Evolutionary conservation across 441 rosid species (phyloP), one percentile per base, ranked within the genome.

Genomic region (Syzygium malaccense): DNA sequence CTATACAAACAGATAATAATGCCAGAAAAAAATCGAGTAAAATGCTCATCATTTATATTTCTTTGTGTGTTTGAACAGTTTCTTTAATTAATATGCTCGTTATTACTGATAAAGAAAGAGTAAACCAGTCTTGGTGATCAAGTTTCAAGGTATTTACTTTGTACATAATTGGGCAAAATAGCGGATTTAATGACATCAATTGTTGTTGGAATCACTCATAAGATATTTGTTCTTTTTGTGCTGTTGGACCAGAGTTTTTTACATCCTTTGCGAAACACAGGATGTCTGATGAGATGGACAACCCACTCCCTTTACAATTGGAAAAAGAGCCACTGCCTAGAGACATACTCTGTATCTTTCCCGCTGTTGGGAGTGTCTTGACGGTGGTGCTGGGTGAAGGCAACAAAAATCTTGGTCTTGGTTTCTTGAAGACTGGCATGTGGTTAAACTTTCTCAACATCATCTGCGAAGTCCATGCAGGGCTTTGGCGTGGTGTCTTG

Each of bases 321-420:
- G 98, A 94, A 89, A 90, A 95, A 17, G 87, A 87, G 85, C 89
- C 92, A 86, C 87, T 93, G 91, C 91, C 97, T 32, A 95, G 95
- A 93, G 96, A 94, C 54, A 4, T 91, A 86, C 89, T 96, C 28
- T 90, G 91, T 89, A 91, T 93, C 57, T 94, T 98, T 92, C 99
- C 99, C 57, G 90, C 95, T 12, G 93, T 93, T 90, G 99, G 99
- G 91, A 95, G 96, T 45, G 88, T 96, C 90, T 90, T 96, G 89
- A 93, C 93, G 91, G 93, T 97, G 89, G 75, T 89, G 87, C 85
- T 93, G 87, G 92, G 92, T 85, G 90, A 86, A 85, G 89, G 89
- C 87, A 89, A 87, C 56, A 85, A 78, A 85, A 89, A 92, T 86
- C 91, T 92, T 88, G 83, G 88, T 25, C 92, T 93, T 86, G 94